phyloP scores from a whole-genome alignment of 805 yeast genomes.

The Barnettozyma botsteinii region DNA sequence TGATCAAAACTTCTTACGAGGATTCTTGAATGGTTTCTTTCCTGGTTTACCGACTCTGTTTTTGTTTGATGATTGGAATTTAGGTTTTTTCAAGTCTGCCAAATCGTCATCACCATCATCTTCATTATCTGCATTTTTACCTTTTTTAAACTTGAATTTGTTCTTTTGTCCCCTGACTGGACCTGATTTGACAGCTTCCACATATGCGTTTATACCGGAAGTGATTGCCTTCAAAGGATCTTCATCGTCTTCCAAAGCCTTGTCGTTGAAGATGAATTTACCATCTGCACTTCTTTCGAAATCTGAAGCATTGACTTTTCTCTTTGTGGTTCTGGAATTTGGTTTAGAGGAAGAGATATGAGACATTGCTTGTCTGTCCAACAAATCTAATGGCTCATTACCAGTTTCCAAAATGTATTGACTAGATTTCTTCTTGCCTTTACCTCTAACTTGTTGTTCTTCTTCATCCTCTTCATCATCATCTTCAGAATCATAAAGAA shows the following conservation, averaged over 20 bases:
- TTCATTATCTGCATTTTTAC: constrained; percentile 45
- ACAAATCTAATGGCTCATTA: constrained; percentile 81
- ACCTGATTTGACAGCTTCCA: constrained; percentile 89
- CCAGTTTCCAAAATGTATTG: constrained; percentile 72
- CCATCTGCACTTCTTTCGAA: constrained; percentile 42
- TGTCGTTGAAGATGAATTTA: constrained; percentile 57
- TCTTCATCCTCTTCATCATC: constrained; percentile 44
- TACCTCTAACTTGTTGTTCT: constrained; percentile 26
- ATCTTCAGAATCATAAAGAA: constrained; percentile 68
- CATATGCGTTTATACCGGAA: constrained; percentile 80
- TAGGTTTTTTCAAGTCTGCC: constrained; percentile 28
- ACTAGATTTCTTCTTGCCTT: constrained; percentile 31
- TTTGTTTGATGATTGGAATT: constrained; percentile 15
- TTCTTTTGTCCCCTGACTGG: constrained; percentile 93
- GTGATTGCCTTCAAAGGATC: constrained; percentile 43
- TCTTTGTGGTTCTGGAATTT: constrained; percentile 38
- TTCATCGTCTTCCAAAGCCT: constrained; percentile 28
- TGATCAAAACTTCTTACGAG: constrained; percentile 50
- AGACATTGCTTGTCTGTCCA: constrained; percentile 79
- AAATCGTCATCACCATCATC: constrained; percentile 50
- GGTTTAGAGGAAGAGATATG: constrained; percentile 89
- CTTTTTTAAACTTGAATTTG: constrained; percentile 79
- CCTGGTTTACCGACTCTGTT: constrained; percentile 27
- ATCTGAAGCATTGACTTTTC: constrained; percentile 33
- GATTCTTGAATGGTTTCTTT: constrained; percentile 40